These are phyloP conservation scores for Starmera dryadoides DNA, from an alignment of 805 yeast genomes.

Conservation along the genomic window DNA sequence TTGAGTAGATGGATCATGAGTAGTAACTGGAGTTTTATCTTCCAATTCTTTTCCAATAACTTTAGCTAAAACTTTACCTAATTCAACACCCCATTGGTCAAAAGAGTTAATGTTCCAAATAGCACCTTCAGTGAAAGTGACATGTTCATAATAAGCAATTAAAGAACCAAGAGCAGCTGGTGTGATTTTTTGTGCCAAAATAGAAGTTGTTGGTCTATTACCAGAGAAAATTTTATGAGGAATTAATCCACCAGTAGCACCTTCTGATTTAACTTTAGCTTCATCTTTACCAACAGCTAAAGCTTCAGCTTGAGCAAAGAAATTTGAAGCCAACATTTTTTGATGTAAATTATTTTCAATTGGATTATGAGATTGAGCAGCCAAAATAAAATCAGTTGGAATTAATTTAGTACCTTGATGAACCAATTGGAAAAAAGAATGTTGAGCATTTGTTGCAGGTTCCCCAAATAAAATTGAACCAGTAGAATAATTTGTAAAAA, in stretches of 20 bases:
- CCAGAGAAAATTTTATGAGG: conserved; percentile 97
- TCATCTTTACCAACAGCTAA: conserved; percentile 92
- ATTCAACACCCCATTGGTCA: conserved; percentile 99
- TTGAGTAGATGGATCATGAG: conserved; percentile 89
- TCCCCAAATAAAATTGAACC: conserved; percentile 96
- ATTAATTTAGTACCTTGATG: conserved; percentile 98
- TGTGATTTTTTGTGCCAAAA: conserved; percentile 90
- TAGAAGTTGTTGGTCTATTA: conserved; percentile 98
- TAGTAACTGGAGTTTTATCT: conserved; percentile 41
- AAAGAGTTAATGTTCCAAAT: conserved; percentile 99
- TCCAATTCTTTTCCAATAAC: conserved; percentile 87
- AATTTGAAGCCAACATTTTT: conserved; percentile 97
- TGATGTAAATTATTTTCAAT: conserved; percentile 91
- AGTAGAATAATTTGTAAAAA: conserved; percentile 88
- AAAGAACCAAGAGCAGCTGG: conserved; percentile 95
- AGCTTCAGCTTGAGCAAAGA: conserved; percentile 97
- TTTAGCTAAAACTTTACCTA: conserved; percentile 97
- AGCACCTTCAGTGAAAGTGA: conserved; percentile 98
- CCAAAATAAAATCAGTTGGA: conserved; percentile 93
- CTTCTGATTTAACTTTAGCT: conserved; percentile 79
- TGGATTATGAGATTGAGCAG: conserved; percentile 98
- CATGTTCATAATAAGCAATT: conserved; percentile 96
- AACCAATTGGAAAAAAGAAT: conserved; percentile 97
- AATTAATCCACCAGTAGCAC: conserved; percentile 75
- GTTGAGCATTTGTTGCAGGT: conserved; percentile 98